A percentile compares a stretch with the other conserved stretches of the same genome.
phyloP scores from a whole-genome alignment of 148 eudicot genomes.

The Chenopodium quinoa region DNA sequence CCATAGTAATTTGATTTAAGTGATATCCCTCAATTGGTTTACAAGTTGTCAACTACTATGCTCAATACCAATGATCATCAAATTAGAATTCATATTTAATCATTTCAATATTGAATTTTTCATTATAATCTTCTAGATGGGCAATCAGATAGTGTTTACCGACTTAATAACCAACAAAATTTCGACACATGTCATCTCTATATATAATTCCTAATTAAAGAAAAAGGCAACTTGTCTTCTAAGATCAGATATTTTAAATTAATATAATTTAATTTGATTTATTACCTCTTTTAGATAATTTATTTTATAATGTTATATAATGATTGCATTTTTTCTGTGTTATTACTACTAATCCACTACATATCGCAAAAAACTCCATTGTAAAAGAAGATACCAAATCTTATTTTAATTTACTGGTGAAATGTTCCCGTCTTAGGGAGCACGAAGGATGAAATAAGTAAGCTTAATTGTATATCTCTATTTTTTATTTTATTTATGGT shows the following conservation, averaged over 20 bases:
- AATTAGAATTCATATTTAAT: background rate
- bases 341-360: constrained; percentile 10
- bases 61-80: background rate
- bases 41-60: background rate
- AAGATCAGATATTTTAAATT: constrained; percentile 3
- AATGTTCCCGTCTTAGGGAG: background rate
- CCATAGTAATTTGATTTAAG: background rate
- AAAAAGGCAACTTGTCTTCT: constrained; percentile 23
- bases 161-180: constrained; percentile 22
- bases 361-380: background rate
- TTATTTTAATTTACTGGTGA: background rate
- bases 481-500: background rate
- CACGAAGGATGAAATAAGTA: background rate
- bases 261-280: background rate
- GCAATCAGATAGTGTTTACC: constrained; percentile 24
- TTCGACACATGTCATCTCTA: background rate
- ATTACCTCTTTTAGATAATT: constrained; percentile 16
- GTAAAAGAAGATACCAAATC: background rate
- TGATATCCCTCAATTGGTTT: background rate
- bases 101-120: background rate
- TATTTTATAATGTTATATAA: background rate
- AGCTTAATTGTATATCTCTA: background rate
- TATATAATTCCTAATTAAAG: background rate
- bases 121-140: background rate
- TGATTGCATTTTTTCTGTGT: constrained; percentile 5